Conservation (phyloP, 2,329 filamentous ascomycete species). For the Colletotrichum tofieldiae region DNA sequence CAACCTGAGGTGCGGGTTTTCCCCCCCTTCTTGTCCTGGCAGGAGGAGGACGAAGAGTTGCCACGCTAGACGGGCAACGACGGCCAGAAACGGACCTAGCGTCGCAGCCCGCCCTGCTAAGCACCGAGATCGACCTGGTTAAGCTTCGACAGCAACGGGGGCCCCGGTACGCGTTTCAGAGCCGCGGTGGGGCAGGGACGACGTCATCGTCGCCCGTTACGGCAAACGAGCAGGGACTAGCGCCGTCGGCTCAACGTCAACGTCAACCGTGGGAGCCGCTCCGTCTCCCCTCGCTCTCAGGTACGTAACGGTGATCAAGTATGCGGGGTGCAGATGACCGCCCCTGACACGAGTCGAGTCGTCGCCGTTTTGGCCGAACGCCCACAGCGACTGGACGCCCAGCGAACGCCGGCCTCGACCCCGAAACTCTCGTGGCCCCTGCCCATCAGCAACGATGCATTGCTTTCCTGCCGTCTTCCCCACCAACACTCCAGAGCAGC, state of each 20-base stretch:
- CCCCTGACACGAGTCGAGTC: neutral
- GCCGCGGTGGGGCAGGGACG: slow-evolving; percentile 25
- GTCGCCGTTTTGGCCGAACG: neutral
- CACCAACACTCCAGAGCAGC: slow-evolving; percentile 12
- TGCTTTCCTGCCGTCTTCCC: slow-evolving; percentile 3
- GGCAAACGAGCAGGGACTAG: neutral
- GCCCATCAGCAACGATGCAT: neutral
- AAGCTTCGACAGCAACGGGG: slow-evolving; percentile 35
- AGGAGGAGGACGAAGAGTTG: neutral
- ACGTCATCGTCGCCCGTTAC: slow-evolving; percentile 30
- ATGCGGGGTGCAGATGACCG: slow-evolving; percentile 29
- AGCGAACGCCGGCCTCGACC: neutral
- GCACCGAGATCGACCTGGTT: slow-evolving; percentile 10
- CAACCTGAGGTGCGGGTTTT: neutral
- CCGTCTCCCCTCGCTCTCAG: neutral
- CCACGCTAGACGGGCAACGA: neutral
- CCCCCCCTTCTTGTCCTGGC: too few species aligned
- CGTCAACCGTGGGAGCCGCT: slow-evolving; percentile 4
- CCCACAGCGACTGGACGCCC: neutral
- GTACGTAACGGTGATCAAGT: slow-evolving; percentile 15
- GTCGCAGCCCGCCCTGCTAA: neutral
- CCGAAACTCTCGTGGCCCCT: slow-evolving; percentile 10
- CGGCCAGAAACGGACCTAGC: neutral
- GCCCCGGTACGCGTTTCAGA: slow-evolving; percentile 37
- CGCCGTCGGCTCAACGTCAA: neutral